Evolutionary conservation across 495 filamentous ascomycete genomes (phyloP).

Genomic region (Penicillium diatomitis): DNA sequence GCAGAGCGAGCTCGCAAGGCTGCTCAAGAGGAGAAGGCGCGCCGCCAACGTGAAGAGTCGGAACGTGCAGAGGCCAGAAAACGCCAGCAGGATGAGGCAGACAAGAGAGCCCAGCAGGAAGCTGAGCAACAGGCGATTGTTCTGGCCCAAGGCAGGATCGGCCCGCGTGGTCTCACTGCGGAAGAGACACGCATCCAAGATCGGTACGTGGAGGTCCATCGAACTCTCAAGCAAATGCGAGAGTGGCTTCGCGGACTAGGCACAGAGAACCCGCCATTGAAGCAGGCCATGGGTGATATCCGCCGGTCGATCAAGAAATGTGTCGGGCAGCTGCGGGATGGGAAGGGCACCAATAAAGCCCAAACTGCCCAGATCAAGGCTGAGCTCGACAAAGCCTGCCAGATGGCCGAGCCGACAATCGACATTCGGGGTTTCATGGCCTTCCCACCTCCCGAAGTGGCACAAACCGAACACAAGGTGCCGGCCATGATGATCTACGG

Average conservation of each 20-base stretch:
- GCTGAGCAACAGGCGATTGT: conserved; percentile 23
- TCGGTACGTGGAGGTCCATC: conserved; percentile 60
- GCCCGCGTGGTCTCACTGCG: conserved; percentile 15
- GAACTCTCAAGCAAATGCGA: conserved; percentile 63
- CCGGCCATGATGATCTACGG: conserved; percentile 73
- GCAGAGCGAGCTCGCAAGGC: conserved; percentile 34
- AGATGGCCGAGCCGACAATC: conserved; percentile 45
- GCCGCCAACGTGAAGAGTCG: conserved; percentile 44
- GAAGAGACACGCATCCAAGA: conserved; percentile 40
- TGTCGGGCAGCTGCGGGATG: conserved; percentile 64
- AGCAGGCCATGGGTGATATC: conserved; percentile 62
- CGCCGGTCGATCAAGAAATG: conserved; percentile 60
- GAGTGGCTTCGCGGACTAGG: conserved; percentile 38
- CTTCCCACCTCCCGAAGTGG: conserved; percentile 43
- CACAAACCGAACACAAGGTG: conserved; percentile 44
- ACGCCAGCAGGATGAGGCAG: conserved; percentile 28
- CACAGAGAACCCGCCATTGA: conserved; percentile 47
- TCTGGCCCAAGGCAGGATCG: conserved; percentile 21
- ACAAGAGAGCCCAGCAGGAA: conserved; percentile 26
- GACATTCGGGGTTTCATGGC: conserved; percentile 62
- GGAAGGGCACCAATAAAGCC: conserved; percentile 50
- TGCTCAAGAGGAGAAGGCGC: conserved; percentile 41
- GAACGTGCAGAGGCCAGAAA: conserved; percentile 31
- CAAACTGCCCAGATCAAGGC: conserved; percentile 40
- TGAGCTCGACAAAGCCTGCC: conserved; percentile 35